These are phyloP conservation scores for Aspergillus pseudotamarii DNA, from an alignment of 2,329 filamentous ascomycete genomes.

Conservation along the genomic window DNA sequence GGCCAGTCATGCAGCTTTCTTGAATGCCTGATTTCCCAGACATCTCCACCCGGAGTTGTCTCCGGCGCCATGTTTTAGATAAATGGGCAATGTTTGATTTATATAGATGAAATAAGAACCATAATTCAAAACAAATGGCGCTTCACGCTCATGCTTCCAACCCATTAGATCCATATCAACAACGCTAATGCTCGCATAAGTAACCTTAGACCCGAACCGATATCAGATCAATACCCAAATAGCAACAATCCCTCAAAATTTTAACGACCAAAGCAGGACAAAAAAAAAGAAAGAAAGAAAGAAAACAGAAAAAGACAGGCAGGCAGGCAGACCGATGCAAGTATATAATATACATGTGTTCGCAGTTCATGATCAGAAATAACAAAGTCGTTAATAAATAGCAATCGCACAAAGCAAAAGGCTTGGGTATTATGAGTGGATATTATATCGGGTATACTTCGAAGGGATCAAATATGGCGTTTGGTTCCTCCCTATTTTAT, in stretches of 20 bases:
- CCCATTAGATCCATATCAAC: neutral
- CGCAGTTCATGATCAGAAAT: constrained; percentile 13
- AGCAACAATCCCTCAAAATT: neutral
- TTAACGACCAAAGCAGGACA: neutral
- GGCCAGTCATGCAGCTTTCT: constrained; percentile 9
- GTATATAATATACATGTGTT: constrained; percentile 25
- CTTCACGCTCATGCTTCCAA: neutral
- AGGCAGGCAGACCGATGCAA: constrained; percentile 20
- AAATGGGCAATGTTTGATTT: neutral
- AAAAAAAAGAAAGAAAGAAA: too few species aligned
- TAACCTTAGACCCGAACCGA: neutral
- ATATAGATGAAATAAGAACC: neutral
- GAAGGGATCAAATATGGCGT: constrained; percentile 3
- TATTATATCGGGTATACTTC: constrained; percentile 14
- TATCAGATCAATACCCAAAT: neutral
- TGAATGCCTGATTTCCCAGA: constrained; percentile 7
- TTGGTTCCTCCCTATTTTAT: neutral
- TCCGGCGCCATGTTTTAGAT: neutral
- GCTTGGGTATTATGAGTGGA: constrained; percentile 17
- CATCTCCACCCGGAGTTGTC: neutral
- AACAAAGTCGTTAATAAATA: constrained; percentile 10
- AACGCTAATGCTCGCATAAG: neutral
- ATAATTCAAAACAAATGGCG: neutral
- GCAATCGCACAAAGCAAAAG: constrained; percentile 14
- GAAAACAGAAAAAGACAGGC: constrained; percentile 18